Conservation (phyloP, 2,329 filamentous ascomycete species). For the Aspergillus fructus region DNA sequence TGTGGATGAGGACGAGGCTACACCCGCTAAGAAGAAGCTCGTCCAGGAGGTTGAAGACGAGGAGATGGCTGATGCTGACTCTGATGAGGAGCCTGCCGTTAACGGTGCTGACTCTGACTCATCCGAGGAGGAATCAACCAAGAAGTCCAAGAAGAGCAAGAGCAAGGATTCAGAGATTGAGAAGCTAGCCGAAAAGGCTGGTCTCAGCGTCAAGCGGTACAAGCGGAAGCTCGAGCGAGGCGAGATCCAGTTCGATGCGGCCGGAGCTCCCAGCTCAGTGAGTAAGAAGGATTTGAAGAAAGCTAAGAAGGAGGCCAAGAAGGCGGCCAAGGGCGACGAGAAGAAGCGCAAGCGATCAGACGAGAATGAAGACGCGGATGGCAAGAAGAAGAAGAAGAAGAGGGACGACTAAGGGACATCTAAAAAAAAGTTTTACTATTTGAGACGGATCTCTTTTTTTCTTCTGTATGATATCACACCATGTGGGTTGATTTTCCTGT, state of each 20-base stretch:
- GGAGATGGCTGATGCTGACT: slow-evolving; percentile 45
- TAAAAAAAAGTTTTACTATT: slow-evolving; percentile 22
- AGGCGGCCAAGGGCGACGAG: slow-evolving; percentile 55
- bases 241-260: slow-evolving; percentile 65
- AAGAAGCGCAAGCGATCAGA: slow-evolving; percentile 70
- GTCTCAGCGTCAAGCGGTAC: slow-evolving; percentile 73
- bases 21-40: slow-evolving; percentile 46
- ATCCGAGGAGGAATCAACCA: slow-evolving; percentile 29
- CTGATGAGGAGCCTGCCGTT: slow-evolving; percentile 25
- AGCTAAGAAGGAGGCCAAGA: slow-evolving; percentile 63
- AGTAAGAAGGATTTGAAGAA: slow-evolving; percentile 79
- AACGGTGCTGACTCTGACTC: slow-evolving; percentile 29
- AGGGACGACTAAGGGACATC: slow-evolving; percentile 58
- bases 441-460: slow-evolving; percentile 23
- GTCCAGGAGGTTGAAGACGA: slow-evolving; percentile 47
- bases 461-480: slow-evolving; percentile 47
- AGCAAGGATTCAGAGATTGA: slow-evolving; percentile 50
- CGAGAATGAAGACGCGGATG: slow-evolving; percentile 56
- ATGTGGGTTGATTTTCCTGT: slow-evolving; percentile 28
- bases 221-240: slow-evolving; percentile 75
- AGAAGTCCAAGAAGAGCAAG: slow-evolving; percentile 46
- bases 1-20: slow-evolving; percentile 65
- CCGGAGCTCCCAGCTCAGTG: slow-evolving; percentile 65
- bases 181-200: slow-evolving; percentile 64
- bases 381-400: slow-evolving; percentile 47